These are phyloP conservation scores for Solidago caesia DNA, from an alignment of 129 eudicot species.

Conservation along the genomic window DNA sequence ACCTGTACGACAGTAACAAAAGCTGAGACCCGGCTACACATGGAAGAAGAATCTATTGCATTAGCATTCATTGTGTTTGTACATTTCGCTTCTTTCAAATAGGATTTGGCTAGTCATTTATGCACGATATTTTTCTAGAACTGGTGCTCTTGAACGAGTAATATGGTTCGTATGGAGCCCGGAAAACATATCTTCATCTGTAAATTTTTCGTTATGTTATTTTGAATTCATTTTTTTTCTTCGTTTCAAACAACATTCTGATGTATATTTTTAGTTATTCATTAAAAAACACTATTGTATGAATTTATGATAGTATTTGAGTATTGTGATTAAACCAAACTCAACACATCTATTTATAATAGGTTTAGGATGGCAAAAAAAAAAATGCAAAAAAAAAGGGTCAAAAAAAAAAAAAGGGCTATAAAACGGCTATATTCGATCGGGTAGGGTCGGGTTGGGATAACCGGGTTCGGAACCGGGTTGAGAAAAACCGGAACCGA, in stretches of 20 bases:
- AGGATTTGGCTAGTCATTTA: slow-evolving; percentile 23
- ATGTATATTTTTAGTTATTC: slow-evolving; percentile 23
- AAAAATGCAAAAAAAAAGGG: no score
- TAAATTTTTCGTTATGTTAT: slow-evolving; percentile 25
- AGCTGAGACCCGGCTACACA: neutral
- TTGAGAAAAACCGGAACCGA: no score
- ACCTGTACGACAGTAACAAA: neutral
- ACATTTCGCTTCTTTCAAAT: slow-evolving; percentile 16
- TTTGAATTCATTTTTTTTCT: slow-evolving; percentile 16
- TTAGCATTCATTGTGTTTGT: slow-evolving; percentile 28
- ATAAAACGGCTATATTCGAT: no score
- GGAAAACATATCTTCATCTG: slow-evolving; percentile 14
- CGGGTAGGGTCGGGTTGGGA: no score
- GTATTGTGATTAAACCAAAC: no score
- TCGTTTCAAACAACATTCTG: neutral
- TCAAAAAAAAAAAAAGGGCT: no score
- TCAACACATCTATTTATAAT: no score
- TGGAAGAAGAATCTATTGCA: slow-evolving; percentile 11
- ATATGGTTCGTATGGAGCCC: slow-evolving; percentile 22
- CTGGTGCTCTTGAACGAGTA: slow-evolving; percentile 19
- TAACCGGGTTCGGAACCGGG: no score
- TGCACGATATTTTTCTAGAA: slow-evolving; percentile 1
- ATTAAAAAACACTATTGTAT: slow-evolving; percentile 11
- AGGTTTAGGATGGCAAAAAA: no score
- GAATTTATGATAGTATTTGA: neutral